These are phyloP conservation scores for Corchorus capsularis DNA, from an alignment of 345 rosid genomes.

Conservation along the genomic window DNA sequence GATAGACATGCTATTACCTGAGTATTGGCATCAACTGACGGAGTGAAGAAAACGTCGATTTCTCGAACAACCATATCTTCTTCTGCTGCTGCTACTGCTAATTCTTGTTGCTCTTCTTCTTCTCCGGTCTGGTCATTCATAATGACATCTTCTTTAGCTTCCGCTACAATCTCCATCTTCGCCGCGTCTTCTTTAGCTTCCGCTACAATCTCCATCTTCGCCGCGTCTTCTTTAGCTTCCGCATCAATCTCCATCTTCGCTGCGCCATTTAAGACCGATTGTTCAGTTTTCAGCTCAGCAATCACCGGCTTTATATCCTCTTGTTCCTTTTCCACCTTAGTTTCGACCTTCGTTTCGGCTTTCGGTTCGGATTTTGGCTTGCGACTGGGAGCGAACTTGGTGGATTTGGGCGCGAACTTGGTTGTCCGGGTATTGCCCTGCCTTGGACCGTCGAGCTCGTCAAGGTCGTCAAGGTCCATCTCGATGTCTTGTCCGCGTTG, in stretches of 20 bases:
- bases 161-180: conserved; percentile 57
- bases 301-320: conserved; percentile 29
- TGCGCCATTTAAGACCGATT: conserved; percentile 31
- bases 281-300: conserved; percentile 35
- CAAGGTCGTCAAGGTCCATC: conserved; percentile 78
- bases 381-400: conserved; percentile 62
- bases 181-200: conserved; percentile 32
- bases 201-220: conserved; percentile 57
- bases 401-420: conserved; percentile 47
- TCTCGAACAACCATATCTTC: conserved; percentile 81
- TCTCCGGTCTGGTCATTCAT: conserved; percentile 30
- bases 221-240: conserved; percentile 31
- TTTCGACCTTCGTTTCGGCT: conserved; percentile 37
- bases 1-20: conserved; percentile 37
- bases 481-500: not conserved
- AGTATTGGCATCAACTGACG: conserved; percentile 48
- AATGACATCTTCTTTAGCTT: conserved; percentile 29
- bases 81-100: conserved; percentile 29
- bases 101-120: conserved; percentile 21
- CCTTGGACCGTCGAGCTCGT: conserved; percentile 33
- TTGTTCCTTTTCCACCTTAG: conserved; percentile 38
- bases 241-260: conserved; percentile 61
- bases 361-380: conserved; percentile 42
- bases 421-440: conserved; percentile 48
- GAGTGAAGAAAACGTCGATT: conserved; percentile 76